Conservation (phyloP, 257 asterid genomes). For the Solanum tarapatanum region DNA sequence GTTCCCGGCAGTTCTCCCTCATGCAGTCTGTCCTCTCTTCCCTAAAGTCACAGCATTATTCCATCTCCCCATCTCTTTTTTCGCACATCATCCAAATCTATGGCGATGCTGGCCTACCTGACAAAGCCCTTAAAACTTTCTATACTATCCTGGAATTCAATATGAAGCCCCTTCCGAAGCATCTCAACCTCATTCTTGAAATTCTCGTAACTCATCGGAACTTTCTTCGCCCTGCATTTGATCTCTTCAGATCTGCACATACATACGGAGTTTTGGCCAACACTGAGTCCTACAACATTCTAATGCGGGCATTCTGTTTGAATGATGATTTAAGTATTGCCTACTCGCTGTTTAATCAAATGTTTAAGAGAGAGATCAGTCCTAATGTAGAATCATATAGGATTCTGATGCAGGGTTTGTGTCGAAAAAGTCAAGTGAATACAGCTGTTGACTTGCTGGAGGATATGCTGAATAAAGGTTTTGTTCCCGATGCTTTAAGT, state of each 20-base stretch:
- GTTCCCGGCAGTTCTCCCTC: conserved; percentile 48
- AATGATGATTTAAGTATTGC: conserved; percentile 68
- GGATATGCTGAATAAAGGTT: conserved; percentile 96
- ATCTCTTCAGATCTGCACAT: conserved; percentile 67
- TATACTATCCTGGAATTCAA: conserved; percentile 72
- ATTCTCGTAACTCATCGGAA: conserved; percentile 43
- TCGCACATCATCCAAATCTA: conserved; percentile 66
- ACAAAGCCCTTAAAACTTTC: conserved; percentile 64
- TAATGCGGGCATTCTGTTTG: conserved; percentile 76
- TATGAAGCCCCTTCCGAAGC: conserved; percentile 54
- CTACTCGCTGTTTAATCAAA: conserved; percentile 53
- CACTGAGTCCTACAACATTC: conserved; percentile 62
- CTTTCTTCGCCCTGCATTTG: conserved; percentile 62
- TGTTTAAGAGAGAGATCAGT: conserved; percentile 66
- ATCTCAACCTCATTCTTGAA: conserved; percentile 64
- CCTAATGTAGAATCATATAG: conserved; percentile 78
- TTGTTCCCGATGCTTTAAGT: conserved; percentile 64
- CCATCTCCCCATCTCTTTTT: conserved; percentile 61
- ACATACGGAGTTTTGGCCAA: conserved; percentile 51
- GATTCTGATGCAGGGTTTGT: conserved; percentile 76
- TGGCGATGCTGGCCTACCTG: conserved; percentile 63
- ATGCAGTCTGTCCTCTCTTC: conserved; percentile 48
- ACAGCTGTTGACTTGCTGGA: conserved; percentile 73
- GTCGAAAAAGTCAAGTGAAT: conserved; percentile 90
- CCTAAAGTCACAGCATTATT: conserved; percentile 38